Conservation (phyloP, 331 rosid genomes). For the Dryas integrifolia region DNA sequence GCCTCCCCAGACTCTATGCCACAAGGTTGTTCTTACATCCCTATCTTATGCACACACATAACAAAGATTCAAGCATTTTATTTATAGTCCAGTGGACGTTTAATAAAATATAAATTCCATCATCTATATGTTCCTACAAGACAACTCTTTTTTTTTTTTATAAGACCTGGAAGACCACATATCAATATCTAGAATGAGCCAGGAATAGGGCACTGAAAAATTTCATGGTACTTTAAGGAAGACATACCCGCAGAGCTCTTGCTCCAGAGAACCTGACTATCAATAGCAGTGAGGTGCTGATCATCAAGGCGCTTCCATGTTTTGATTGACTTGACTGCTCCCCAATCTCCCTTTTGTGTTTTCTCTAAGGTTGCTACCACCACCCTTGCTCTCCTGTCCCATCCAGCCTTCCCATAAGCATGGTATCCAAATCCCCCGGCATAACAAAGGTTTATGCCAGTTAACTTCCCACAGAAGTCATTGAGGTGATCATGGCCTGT, state of each 20-base stretch:
- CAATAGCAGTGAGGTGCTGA: constrained; percentile 53
- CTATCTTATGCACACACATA: background rate
- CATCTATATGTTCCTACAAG: background rate
- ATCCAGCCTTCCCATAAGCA: constrained; percentile 84
- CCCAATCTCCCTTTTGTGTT: constrained; percentile 51
- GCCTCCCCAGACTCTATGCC: background rate
- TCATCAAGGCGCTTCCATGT: constrained; percentile 93
- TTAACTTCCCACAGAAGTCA: constrained; percentile 78
- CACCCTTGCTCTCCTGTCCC: constrained; percentile 86
- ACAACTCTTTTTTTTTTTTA: background rate
- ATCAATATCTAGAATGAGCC: constrained; percentile 9
- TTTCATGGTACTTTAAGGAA: constrained; percentile 7
- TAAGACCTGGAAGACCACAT: background rate
- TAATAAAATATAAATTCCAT: background rate
- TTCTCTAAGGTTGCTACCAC: constrained; percentile 67
- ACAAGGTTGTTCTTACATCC: background rate
- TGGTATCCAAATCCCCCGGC: constrained; percentile 91
- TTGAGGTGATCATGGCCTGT: constrained; percentile 74
- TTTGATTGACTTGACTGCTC: constrained; percentile 63
- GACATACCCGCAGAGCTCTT: constrained; percentile 55
- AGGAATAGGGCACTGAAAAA: constrained; percentile 3
- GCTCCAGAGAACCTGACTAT: constrained; percentile 67
- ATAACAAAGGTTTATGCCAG: constrained; percentile 66
- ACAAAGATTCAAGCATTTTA: background rate
- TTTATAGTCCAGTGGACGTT: background rate